These are phyloP conservation scores for Candida gigantensis DNA, from an alignment of 1,139 yeast genomes.

Conservation along the genomic window DNA sequence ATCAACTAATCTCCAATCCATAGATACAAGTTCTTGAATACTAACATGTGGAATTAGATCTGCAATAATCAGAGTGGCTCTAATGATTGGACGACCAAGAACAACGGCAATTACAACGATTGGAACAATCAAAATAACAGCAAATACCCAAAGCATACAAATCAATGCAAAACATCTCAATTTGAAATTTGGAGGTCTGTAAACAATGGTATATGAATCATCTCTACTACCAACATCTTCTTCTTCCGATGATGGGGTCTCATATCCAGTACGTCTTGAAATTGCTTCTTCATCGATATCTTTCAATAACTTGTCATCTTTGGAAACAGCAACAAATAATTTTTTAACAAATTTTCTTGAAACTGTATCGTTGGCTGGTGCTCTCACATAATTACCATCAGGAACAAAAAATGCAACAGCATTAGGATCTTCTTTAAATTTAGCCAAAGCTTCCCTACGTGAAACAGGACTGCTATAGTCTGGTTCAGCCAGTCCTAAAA, in stretches of 20 bases:
- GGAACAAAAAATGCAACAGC: slow-evolving; percentile 62
- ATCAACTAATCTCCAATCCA: slow-evolving; percentile 28
- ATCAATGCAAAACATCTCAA: slow-evolving; percentile 58
- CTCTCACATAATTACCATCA: slow-evolving; percentile 81
- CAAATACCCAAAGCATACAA: slow-evolving; percentile 67
- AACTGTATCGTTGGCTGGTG: slow-evolving; percentile 79
- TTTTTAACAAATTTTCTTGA: slow-evolving; percentile 63
- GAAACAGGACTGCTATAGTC: slow-evolving; percentile 63
- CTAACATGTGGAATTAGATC: slow-evolving; percentile 1
- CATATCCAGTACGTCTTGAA: slow-evolving; percentile 13
- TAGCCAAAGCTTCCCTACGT: slow-evolving; percentile 41
- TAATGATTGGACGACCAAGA: slow-evolving; percentile 41
- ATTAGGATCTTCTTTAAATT: slow-evolving; percentile 43
- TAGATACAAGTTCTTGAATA: slow-evolving; percentile 1
- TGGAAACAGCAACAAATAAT: slow-evolving; percentile 80
- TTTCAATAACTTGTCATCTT: slow-evolving; percentile 53
- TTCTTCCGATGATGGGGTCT: slow-evolving; percentile 25
- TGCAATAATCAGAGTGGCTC: slow-evolving; percentile 9
- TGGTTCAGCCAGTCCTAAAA: slow-evolving; percentile 45
- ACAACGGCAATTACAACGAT: slow-evolving; percentile 34
- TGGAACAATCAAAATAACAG: slow-evolving; percentile 50
- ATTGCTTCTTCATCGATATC: slow-evolving; percentile 14
- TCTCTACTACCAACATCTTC: slow-evolving; percentile 47
- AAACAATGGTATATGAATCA: slow-evolving; percentile 72
- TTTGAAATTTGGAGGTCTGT: slow-evolving; percentile 80